Evolutionary conservation across 768 basidiomycete genomes (phyloP), one percentile per base, ranked within the genome.

Genomic region (Tulasnella sp.): DNA sequence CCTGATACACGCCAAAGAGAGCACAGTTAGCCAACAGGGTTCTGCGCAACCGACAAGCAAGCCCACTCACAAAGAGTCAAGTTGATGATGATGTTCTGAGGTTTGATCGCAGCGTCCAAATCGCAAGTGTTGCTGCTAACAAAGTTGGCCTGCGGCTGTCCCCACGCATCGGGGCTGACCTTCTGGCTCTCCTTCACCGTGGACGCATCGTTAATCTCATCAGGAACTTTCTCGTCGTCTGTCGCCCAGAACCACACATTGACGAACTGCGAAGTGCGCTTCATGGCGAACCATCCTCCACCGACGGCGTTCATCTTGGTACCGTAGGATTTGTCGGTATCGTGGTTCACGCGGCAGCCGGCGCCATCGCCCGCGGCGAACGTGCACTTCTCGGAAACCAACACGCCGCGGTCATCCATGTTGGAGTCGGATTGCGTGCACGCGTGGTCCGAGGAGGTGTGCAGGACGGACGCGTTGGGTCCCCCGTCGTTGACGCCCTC

Each of bases 361-460:
- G 80, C 72, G 75, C 76, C 80, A 31, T 44, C 46, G 14, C 40
- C 40, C 14, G 24, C 40, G 19, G 36, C 18, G 5, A 39, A 75
- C 74, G 74, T 46, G 74, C 74, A 44, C 21, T 42, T 36, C 10
- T 9, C 18, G 19, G 39, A 42, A 27, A 44, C 74, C 10, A 75
- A 24, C 18, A 42, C 2, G 40, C 9, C 74, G 9, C 18, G n/a
- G 12, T 38, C 27, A 21, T 21, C 19, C 18, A 24, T 58, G 27
- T 3, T 87, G 2, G 82, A 83, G 3, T 40, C 21, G 24, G 84
- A 78, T 21, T 89, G 89, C 89, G 91, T 91, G 12, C 91, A 90
- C 12, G 88, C 87, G 84, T 91, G 91, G 1, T 87, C 89, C 87
- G 71, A 4, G 31, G 72, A 18, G 34, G 82, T 80, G 34, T 79